Percentiles rank a stretch among this genome's conserved stretches.
Conservation (phyloP, 345 rosid species). For the Stellera chamaejasme region DNA sequence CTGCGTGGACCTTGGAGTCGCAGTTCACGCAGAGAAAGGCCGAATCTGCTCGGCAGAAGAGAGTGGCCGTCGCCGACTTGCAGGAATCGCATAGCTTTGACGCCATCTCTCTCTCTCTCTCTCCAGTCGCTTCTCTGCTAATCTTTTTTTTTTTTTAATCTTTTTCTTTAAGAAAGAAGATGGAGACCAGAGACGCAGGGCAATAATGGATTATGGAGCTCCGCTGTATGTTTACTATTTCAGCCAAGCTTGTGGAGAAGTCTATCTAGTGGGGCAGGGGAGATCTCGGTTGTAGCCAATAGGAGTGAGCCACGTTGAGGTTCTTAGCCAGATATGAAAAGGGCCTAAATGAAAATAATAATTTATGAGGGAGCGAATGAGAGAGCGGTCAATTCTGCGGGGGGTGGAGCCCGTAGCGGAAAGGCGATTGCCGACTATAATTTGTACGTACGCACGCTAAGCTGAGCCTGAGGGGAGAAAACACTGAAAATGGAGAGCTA, state of each 20-base stretch:
- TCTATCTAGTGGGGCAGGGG: conserved; percentile 60
- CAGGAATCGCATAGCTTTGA: conserved; percentile 90
- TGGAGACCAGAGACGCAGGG: neutral
- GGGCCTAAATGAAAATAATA: too few relatives aligned
- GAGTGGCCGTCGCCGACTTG: conserved; percentile 80
- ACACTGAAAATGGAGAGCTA: too few relatives aligned
- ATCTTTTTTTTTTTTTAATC: neutral
- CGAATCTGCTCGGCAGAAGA: conserved; percentile 88
- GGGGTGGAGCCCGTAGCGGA: too few relatives aligned
- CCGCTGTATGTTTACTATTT: neutral
- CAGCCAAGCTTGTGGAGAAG: conserved; percentile 11
- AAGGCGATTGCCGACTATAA: too few relatives aligned
- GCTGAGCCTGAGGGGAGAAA: too few relatives aligned
- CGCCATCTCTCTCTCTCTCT: conserved; percentile 35
- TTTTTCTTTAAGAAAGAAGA: neutral
- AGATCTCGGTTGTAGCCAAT: conserved; percentile 38
- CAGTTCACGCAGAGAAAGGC: conserved; percentile 84
- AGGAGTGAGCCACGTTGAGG: conserved; percentile 23
- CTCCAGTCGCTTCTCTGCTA: neutral
- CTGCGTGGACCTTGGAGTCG: conserved; percentile 80
- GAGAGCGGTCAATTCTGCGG: too few relatives aligned
- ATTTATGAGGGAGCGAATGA: too few relatives aligned
- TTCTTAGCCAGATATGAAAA: conserved; percentile 45
- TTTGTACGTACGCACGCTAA: too few relatives aligned
- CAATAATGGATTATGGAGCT: neutral